phyloP scores from a whole-genome alignment of 2,329 filamentous ascomycete species.

The Fusarium chuoi region DNA sequence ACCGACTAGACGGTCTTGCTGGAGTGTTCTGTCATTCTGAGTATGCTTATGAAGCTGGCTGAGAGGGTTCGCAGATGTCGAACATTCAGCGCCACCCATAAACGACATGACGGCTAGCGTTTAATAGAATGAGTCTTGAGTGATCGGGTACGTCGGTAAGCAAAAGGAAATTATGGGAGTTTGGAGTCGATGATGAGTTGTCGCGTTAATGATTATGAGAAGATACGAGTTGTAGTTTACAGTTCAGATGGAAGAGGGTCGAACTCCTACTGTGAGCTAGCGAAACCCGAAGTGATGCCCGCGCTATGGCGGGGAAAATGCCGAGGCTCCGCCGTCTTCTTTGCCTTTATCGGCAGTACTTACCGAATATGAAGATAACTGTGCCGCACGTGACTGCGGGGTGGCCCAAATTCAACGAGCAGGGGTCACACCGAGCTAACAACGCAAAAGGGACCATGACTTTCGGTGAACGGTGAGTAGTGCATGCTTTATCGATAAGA shows the following conservation, averaged over 20 bases:
- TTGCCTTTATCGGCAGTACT: slow-evolving; percentile 21
- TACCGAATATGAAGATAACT: slow-evolving; percentile 16
- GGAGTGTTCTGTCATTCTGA: slow-evolving; percentile 93
- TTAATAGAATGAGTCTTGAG: slow-evolving; percentile 6
- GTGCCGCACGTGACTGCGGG: slow-evolving; percentile 51
- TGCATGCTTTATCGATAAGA: slow-evolving; percentile 49
- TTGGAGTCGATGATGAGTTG: slow-evolving; percentile 1
- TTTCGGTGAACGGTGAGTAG: slow-evolving; percentile 24
- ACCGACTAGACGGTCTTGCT: slow-evolving; percentile 87
- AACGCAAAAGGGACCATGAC: not conserved
- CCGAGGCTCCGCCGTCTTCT: slow-evolving; percentile 42
- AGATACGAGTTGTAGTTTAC: slow-evolving; percentile 18
- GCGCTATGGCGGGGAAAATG: slow-evolving; percentile 43
- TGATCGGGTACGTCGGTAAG: slow-evolving; percentile 11
- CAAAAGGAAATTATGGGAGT: not conserved
- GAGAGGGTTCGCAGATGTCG: slow-evolving; percentile 92
- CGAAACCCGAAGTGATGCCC: slow-evolving; percentile 20
- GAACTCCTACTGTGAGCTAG: slow-evolving; percentile 18
- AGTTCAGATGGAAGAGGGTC: slow-evolving; percentile 30
- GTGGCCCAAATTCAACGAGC: slow-evolving; percentile 13
- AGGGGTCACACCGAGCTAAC: slow-evolving; percentile 11
- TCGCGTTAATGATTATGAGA: not conserved
- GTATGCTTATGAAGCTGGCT: slow-evolving; percentile 98
- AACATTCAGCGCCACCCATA: slow-evolving; percentile 94
- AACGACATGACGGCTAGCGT: slow-evolving; percentile 79